These are phyloP conservation scores for Triglochin maritima DNA, from an alignment of 106 monocot genomes.

Conservation along the genomic window DNA sequence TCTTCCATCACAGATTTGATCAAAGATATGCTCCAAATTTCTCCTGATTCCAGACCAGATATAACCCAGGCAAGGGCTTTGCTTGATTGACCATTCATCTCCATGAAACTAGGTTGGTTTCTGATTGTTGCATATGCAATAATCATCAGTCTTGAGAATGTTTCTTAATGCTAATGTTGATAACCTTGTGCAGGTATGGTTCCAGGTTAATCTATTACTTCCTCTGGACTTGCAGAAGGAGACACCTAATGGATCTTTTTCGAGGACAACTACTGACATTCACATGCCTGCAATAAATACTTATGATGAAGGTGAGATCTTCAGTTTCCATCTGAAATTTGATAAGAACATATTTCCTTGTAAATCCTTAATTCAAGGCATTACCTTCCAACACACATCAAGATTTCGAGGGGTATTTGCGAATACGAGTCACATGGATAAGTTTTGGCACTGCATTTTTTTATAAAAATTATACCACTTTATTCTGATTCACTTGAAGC, in stretches of 20 bases:
- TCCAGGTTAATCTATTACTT: constrained; percentile 69
- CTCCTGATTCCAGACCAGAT: constrained; percentile 82
- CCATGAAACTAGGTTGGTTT: constrained; percentile 74
- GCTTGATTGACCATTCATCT: constrained; percentile 95
- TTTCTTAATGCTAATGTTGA: neutral
- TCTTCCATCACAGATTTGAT: constrained; percentile 52
- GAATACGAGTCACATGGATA: too few species aligned
- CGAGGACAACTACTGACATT: constrained; percentile 10
- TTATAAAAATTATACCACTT: too few species aligned
- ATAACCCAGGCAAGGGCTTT: constrained; percentile 99
- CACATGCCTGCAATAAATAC: constrained; percentile 9
- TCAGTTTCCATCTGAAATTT: neutral
- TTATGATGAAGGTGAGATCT: constrained; percentile 41
- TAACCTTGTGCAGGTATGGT: constrained; percentile 55
- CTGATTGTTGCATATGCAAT: constrained; percentile 48
- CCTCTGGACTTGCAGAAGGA: constrained; percentile 68
- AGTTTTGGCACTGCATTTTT: too few species aligned
- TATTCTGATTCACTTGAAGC: too few species aligned
- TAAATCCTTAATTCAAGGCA: too few species aligned
- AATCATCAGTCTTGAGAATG: constrained; percentile 14
- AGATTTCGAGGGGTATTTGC: too few species aligned
- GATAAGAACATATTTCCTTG: neutral
- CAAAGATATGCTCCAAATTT: constrained; percentile 76
- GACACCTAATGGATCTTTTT: constrained; percentile 42
- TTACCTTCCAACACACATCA: too few species aligned